Percentiles rank a stretch among this genome's conserved stretches.
Evolutionary conservation across 805 yeast genomes (phyloP).

Genomic region (Clavispora carvajalis): DNA sequence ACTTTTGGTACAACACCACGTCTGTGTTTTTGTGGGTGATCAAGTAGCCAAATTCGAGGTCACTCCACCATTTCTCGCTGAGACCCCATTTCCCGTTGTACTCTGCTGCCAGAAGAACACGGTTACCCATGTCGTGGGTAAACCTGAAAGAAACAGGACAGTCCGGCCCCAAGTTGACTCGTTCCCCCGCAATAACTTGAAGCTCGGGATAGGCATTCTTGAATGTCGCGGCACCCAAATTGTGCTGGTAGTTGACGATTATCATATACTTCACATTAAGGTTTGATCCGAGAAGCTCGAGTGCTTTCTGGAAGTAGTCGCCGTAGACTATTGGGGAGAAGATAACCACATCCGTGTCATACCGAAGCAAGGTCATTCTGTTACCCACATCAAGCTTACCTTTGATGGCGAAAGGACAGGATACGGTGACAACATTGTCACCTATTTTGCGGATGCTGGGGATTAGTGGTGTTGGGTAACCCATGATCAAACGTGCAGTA

Average conservation of each 20-base stretch:
- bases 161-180: background rate
- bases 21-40: slow-evolving; percentile 10
- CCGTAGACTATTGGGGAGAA: slow-evolving; percentile 14
- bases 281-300: slow-evolving; percentile 7
- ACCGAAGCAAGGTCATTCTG: slow-evolving; percentile 5
- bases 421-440: slow-evolving; percentile 4
- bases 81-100: slow-evolving; percentile 4
- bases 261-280: slow-evolving; percentile 10
- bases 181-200: slow-evolving; percentile 9
- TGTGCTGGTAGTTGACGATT: slow-evolving; percentile 13
- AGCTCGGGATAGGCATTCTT: slow-evolving; percentile 11
- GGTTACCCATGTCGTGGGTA: slow-evolving; percentile 4
- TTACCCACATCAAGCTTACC: slow-evolving; percentile 2
- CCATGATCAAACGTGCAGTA: no score
- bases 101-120: slow-evolving; percentile 2
- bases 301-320: slow-evolving; percentile 8
- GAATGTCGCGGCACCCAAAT: slow-evolving; percentile 7
- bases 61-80: slow-evolving; percentile 4
- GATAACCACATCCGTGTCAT: slow-evolving; percentile 4
- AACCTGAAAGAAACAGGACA: slow-evolving; percentile 3
- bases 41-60: slow-evolving; percentile 11
- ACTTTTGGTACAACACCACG: slow-evolving; percentile 11
- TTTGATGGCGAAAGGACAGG: slow-evolving; percentile 3
- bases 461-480: slow-evolving; percentile 2
- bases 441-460: slow-evolving; percentile 3